Base-by-base conservation (phyloP, 768 basidiomycete species). In the Scleroderma citrinum region DNA sequence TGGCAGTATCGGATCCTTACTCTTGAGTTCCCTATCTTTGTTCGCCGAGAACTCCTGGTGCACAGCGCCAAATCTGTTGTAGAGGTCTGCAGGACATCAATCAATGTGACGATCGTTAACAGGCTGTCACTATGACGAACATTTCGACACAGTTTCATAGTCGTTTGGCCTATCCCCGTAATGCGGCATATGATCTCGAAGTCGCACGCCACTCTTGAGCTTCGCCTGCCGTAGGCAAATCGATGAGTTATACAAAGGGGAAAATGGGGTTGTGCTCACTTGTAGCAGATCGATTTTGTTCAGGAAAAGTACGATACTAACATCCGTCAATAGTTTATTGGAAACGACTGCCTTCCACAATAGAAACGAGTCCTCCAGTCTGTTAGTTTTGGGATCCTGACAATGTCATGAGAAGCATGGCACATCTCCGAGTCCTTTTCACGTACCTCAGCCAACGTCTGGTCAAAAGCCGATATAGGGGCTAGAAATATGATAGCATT, bases 401-500 rank as follows among this genome's bases (percentile, higher is more conserved):
- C 48, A 23, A 48, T 26, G 13, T 47, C 31, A 50, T 34, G 44
- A 17, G 49, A 61, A 45, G 47, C 37, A 40, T 43, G 56, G n/a
- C n/a, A n/a, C 39, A 31, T 42, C 26, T 17, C 12, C 26, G 44
- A 26, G 13, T 49, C 46, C 44, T 48, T 44, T 55, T 26, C 41
- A 58, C 67, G 52, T 50, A 87, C 87, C 77, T 91, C 89, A 23
- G 78, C 72, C 49, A 91, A 74, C 36, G 86, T 81, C 69, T 91
- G 88, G 70, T 91, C 89, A 57, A 92, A 92, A 21, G 84, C 85
- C 34, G 89, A 91, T 41, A 92, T 89, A 29, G 89, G 89, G 32
- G 86, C 89, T 49, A 92, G 77, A 68, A 91, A 92, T 52, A 92
- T 91, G 61, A 92, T 87, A 38, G 87, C 87, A 62, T 88, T 85